Conservation (phyloP, 257 asterid species). For the Nicotiana paniculata region DNA sequence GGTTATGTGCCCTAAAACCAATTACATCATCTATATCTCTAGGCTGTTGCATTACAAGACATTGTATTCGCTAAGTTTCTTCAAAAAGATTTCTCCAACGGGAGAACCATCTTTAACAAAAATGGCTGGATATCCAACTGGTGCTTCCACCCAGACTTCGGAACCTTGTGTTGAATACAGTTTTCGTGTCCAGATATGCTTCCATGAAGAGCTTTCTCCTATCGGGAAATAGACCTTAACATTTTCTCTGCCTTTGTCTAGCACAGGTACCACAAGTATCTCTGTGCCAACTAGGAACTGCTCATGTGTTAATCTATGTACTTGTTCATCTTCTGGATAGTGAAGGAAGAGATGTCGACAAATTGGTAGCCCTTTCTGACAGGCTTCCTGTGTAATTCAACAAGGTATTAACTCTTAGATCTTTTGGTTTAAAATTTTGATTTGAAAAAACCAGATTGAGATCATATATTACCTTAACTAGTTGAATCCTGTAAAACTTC, state of each 20-base stretch:
- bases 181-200: constrained; percentile 83
- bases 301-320: constrained; percentile 56
- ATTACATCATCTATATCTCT: neutral
- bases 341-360: constrained; percentile 93
- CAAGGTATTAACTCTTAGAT: neutral
- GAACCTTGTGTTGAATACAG: constrained; percentile 42
- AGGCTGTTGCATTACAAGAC: constrained; percentile 25
- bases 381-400: constrained; percentile 57
- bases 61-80: constrained; percentile 44
- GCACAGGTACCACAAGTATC: constrained; percentile 86
- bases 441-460: neutral
- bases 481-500: constrained; percentile 87
- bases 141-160: constrained; percentile 60
- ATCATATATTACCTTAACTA: constrained; percentile 53
- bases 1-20: neutral
- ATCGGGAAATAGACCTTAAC: constrained; percentile 73
- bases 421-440: neutral
- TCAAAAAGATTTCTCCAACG: constrained; percentile 56
- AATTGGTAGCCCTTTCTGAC: constrained; percentile 75
- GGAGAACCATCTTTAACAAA: constrained; percentile 74
- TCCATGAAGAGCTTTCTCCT: constrained; percentile 63
- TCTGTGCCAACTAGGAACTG: constrained; percentile 86
- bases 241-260: constrained; percentile 61
- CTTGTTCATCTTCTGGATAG: constrained; percentile 72
- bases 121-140: constrained; percentile 76